A percentile compares a stretch with the other conserved stretches of the same genome.
Evolutionary conservation across 345 rosid genomes (phyloP).

Genomic region (Euphorbia tirucalli): DNA sequence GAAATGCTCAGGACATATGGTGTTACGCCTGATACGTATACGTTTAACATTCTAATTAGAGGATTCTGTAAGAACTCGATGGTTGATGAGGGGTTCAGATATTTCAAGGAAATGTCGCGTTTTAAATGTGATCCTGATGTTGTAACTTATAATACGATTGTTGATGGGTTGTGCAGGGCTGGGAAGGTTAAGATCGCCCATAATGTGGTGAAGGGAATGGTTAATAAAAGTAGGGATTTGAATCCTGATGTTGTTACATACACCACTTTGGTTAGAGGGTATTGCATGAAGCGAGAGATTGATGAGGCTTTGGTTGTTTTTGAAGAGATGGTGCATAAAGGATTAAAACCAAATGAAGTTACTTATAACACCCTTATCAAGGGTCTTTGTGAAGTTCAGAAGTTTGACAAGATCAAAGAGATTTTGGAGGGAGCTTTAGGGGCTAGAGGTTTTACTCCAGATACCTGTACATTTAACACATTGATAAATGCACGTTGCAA

Average conservation of each 20-base stretch:
- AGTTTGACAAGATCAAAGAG: constrained; percentile 53
- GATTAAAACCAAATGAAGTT: constrained; percentile 54
- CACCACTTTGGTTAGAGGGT: constrained; percentile 79
- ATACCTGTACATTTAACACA: constrained; percentile 74
- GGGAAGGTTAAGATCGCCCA: constrained; percentile 74
- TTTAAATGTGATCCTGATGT: constrained; percentile 59
- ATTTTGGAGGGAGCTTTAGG: constrained; percentile 39
- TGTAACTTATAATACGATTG: constrained; percentile 71
- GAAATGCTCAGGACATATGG: constrained; percentile 81
- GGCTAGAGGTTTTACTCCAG: constrained; percentile 48
- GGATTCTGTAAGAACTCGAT: constrained; percentile 72
- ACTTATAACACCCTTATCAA: constrained; percentile 70
- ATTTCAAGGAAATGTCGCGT: constrained; percentile 58
- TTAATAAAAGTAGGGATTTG: constrained; percentile 40
- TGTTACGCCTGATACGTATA: constrained; percentile 63
- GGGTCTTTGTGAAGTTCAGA: constrained; percentile 66
- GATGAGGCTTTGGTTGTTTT: constrained; percentile 63
- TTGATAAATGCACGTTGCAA: constrained; percentile 61
- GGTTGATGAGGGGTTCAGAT: constrained; percentile 65
- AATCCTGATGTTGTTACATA: constrained; percentile 65
- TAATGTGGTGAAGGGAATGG: constrained; percentile 69
- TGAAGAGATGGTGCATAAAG: constrained; percentile 46
- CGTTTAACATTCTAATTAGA: constrained; percentile 65
- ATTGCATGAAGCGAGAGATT: constrained; percentile 61
- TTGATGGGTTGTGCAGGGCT: constrained; percentile 75